Conservation (phyloP, 2,329 filamentous ascomycete species). For the Stylonectria norvegica region DNA sequence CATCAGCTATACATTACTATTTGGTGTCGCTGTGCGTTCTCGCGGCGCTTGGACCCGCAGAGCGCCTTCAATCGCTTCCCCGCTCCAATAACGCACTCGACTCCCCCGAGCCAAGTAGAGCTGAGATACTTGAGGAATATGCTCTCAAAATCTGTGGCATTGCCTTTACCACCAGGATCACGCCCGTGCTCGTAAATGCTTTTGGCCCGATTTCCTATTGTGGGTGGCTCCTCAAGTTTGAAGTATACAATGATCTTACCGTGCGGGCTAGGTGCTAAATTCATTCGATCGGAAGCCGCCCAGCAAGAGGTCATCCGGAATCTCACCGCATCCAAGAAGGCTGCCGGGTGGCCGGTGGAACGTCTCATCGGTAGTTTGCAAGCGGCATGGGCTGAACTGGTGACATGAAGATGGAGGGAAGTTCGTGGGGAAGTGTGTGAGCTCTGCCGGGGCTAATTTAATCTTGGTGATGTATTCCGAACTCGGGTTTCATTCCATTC, state of each 20-base stretch:
- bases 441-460: no score
- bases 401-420: no score
- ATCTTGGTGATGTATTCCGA: slow-evolving; percentile 26
- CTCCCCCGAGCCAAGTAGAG: no score
- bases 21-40: slow-evolving; percentile 37
- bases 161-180: slow-evolving; percentile 41
- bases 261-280: slow-evolving; percentile 27
- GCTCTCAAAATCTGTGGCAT: slow-evolving; percentile 42
- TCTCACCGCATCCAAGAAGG: slow-evolving; percentile 32
- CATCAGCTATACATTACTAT: slow-evolving; percentile 42
- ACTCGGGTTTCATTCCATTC: slow-evolving; percentile 21
- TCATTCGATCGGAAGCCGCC: slow-evolving; percentile 24
- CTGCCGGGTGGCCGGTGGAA: slow-evolving; percentile 39
- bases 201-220: slow-evolving; percentile 48
- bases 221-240: slow-evolving; percentile 23
- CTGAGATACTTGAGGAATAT: slow-evolving; percentile 30
- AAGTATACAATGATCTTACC: background rate
- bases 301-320: slow-evolving; percentile 33
- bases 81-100: no score
- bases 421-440: no score
- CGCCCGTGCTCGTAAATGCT: slow-evolving; percentile 44
- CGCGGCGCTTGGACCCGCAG: no score
- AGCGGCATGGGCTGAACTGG: slow-evolving; percentile 25
- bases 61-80: no score
- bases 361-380: slow-evolving; percentile 32